phyloP scores from a whole-genome alignment of 148 eudicot species.

The Arctostaphylos glauca region DNA sequence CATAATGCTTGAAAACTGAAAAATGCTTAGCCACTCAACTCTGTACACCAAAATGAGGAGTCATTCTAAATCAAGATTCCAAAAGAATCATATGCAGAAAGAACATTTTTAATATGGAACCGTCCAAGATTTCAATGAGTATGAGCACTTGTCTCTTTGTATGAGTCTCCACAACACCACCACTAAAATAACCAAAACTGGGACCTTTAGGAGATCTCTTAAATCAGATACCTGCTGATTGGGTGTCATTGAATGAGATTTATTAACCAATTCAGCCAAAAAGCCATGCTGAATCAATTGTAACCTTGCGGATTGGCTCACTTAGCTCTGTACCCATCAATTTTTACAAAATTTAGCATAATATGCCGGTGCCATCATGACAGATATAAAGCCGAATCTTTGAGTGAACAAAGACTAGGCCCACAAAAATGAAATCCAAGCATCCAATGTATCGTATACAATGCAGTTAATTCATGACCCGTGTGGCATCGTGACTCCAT shows the following conservation, averaged over 20 bases:
- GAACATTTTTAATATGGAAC: neutral
- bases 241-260: neutral
- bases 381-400: neutral
- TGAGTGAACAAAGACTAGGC: neutral
- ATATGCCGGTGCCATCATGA: neutral
- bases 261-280: neutral
- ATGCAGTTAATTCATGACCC: neutral
- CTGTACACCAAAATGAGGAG: neutral
- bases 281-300: neutral
- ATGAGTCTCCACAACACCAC: neutral
- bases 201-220: neutral
- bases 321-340: neutral
- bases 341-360: neutral
- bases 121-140: neutral
- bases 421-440: neutral
- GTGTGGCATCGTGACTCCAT: neutral
- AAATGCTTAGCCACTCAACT: neutral
- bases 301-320: neutral
- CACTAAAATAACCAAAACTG: neutral
- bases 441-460: neutral
- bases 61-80: neutral
- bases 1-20: neutral
- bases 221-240: neutral
- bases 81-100: neutral
- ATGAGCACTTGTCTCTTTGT: constrained; percentile 1